Percentiles rank a stretch among this genome's conserved stretches.
These are phyloP conservation scores for Trichosporon sp. DNA, from an alignment of 1,284 basidiomycete species.

Conservation along the genomic window DNA sequence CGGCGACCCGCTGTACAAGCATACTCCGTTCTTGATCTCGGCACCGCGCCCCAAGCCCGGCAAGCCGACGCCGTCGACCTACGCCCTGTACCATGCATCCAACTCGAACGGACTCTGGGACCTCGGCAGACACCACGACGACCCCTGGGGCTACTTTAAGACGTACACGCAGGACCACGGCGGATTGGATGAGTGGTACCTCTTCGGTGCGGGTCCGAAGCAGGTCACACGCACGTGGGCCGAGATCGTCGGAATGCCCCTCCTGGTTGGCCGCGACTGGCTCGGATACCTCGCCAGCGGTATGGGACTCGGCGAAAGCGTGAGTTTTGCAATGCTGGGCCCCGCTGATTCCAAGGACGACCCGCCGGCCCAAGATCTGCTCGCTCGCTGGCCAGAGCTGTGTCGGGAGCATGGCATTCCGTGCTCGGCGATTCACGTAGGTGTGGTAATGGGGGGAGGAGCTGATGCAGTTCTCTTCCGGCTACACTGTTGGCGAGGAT, in stretches of 20 bases:
- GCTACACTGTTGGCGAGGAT: conserved; percentile 46
- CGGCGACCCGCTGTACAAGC: conserved; percentile 50
- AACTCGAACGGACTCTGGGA: conserved; percentile 48
- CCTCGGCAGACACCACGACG: conserved; percentile 45
- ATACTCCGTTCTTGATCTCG: conserved; percentile 49
- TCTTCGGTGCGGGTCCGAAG: conserved; percentile 41
- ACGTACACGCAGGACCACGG: conserved; percentile 47
- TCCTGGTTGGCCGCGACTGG: conserved; percentile 48
- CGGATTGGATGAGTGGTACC: conserved; percentile 48
- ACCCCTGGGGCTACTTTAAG: conserved; percentile 49
- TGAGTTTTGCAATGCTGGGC: conserved; percentile 11
- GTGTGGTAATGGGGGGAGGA: conserved; percentile 3
- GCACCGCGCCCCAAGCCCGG: conserved; percentile 25
- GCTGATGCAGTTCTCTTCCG: conserved; percentile 39
- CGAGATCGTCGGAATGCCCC: conserved; percentile 44
- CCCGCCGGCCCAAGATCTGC: conserved; percentile 48
- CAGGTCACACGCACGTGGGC: conserved; percentile 40
- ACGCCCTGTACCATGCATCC: conserved; percentile 47
- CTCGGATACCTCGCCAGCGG: conserved; percentile 47
- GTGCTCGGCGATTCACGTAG: conserved; percentile 43
- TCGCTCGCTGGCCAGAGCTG: conserved; percentile 45
- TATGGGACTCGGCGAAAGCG: conserved; percentile 48
- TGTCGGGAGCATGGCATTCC: conserved; percentile 49
- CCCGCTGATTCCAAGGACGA: conserved; percentile 21
- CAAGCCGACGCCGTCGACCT: conserved; percentile 31